Conservation (phyloP, 1,284 basidiomycete genomes). For the Tetrapyrgos nigripes region DNA sequence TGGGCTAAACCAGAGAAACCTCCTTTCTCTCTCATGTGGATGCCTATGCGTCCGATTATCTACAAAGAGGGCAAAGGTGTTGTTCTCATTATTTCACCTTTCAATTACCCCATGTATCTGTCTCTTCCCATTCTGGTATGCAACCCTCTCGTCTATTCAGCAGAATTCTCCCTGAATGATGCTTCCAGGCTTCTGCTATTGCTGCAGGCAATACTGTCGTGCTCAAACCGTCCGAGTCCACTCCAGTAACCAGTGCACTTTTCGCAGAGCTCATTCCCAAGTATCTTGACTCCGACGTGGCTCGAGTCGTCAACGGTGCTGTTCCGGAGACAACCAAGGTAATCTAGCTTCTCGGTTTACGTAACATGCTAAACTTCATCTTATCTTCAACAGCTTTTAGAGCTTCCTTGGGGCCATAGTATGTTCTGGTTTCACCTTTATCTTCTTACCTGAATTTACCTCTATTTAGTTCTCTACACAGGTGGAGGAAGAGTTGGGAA, state of each 20-base stretch:
- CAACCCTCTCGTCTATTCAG: slow-evolving; percentile 18
- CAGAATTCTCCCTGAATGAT: slow-evolving; percentile 2
- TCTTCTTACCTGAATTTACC: background rate
- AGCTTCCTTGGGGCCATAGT: slow-evolving; percentile 90
- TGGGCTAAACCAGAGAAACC: slow-evolving; percentile 78
- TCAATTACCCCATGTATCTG: slow-evolving; percentile 67
- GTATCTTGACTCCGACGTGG: slow-evolving; percentile 81
- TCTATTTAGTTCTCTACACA: slow-evolving; percentile 60
- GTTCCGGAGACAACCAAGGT: slow-evolving; percentile 79
- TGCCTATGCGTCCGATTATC: slow-evolving; percentile 65
- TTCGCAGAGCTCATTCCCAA: slow-evolving; percentile 78
- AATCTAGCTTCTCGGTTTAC: slow-evolving; percentile 8
- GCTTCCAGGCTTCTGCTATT: slow-evolving; percentile 70
- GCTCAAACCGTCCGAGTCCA: slow-evolving; percentile 86
- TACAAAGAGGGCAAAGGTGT: slow-evolving; percentile 83
- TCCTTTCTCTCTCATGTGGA: slow-evolving; percentile 59
- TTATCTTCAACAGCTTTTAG: slow-evolving; percentile 58
- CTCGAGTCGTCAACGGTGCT: slow-evolving; percentile 79
- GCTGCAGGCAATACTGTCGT: slow-evolving; percentile 81
- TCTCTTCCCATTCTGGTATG: slow-evolving; percentile 59
- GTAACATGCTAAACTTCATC: background rate
- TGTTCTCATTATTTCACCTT: slow-evolving; percentile 69
- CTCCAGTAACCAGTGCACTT: slow-evolving; percentile 69
- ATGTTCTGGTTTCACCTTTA: slow-evolving; percentile 32
- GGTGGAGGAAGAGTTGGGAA: slow-evolving; percentile 79